These are phyloP conservation scores for Eimeria praecox DNA, from an alignment of 169 alveolate genomes.

Conservation along the genomic window DNA sequence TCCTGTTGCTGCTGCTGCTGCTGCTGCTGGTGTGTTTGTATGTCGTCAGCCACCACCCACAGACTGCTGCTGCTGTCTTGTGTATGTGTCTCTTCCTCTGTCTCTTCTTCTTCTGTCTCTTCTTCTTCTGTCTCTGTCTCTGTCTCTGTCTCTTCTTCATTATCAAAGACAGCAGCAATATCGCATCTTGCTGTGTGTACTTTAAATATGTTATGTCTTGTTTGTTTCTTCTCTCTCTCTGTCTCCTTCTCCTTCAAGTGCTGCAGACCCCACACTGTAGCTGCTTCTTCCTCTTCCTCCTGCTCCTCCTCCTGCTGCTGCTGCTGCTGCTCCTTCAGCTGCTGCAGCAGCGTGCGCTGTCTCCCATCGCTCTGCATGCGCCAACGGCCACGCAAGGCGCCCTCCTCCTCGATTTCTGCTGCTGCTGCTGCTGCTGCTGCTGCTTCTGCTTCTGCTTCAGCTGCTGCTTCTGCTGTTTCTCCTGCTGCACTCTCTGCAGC, in stretches of 20 bases:
- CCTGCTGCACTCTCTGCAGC: neutral
- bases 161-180: neutral
- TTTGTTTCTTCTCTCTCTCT: neutral
- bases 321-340: neutral
- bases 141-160: neutral
- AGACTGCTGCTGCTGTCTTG: too few species aligned
- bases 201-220: neutral
- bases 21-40: neutral
- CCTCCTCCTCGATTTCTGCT: neutral
- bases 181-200: neutral
- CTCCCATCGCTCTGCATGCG: neutral
- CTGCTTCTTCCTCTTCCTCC: neutral
- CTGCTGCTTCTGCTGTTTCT: neutral
- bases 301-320: slow-evolving; percentile 27
- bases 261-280: slow-evolving; percentile 22
- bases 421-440: slow-evolving; percentile 40
- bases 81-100: neutral
- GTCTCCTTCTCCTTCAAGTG: neutral
- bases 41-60: neutral
- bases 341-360: slow-evolving; percentile 59
- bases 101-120: neutral
- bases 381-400: slow-evolving; percentile 32
- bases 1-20: slow-evolving; percentile 29
- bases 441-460: slow-evolving; percentile 25
- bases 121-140: neutral